Base-by-base conservation (phyloP, 768 basidiomycete species). In the Holtermannia corniformis region DNA sequence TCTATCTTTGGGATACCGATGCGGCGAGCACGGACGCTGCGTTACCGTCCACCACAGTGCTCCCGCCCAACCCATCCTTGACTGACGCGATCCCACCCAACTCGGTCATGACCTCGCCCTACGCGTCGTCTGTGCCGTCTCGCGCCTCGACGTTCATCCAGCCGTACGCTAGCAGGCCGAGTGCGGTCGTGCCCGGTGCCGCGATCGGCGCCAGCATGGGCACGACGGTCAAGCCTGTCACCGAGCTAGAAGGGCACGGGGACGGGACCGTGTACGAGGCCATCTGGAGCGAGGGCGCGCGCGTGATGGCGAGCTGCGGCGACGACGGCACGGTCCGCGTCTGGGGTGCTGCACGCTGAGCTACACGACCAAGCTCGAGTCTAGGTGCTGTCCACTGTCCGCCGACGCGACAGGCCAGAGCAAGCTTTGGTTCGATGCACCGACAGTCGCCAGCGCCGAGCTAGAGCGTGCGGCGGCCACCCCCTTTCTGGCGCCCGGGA, bases 1-100 rank as follows among this genome's bases (percentile, higher is more conserved):
- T 71, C 4, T 68, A 71, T 47, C 47, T 71, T 22, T 71, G 69
- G 69, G 67, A 68, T 46, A 41, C 61, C 14, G 69, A 71, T 42
- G 56, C 48, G 1, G 19, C 26, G 37, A 21, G 19, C 21, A 51
- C 26, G 20, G 20, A 24, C 25, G 3, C 16, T 16, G 7, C 44
- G n/a, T 10, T 44, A 11, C 44, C 44, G 23, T 19, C n/a, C 44
- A 44, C 10, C 20, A 10, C 44, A 7, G 7, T 16, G 10, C 24
- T 47, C 14, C 19, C 43, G 7, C n/a, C n/a, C 20, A 7, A 20
- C 28, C 14, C 14, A 27, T 32, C 47, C 23, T 5, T 49, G 21
- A 16, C 5, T 47, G 5, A 47, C 45, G 23, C 45, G 23, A n/a
- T 10, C 10, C 14, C 47, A 49, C 5, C 25, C 5, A 32, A 37